Percentiles rank a stretch among this genome's conserved stretches.
Evolutionary conservation across 2,329 filamentous ascomycete genomes (phyloP).

Genomic region (Fusarium tanahbumbuense): DNA sequence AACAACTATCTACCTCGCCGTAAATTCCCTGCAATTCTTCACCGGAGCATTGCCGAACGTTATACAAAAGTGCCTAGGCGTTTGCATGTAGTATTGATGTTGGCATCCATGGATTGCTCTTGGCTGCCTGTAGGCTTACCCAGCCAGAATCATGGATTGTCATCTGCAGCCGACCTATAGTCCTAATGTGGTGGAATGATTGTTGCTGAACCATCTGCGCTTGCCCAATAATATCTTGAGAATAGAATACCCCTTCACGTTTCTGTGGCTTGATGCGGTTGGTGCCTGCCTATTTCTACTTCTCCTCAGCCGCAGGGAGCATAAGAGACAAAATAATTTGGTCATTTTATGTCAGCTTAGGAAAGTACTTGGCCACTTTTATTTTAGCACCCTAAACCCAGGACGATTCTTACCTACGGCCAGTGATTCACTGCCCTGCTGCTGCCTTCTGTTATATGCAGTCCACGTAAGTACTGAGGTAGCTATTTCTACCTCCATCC

Average conservation of each 20-base stretch:
- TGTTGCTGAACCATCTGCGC: not conserved
- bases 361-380: not conserved
- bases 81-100: not conserved
- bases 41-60: not conserved
- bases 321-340: not conserved
- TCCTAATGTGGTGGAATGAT: slow-evolving; percentile 21
- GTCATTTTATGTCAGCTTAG: not conserved
- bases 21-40: not conserved
- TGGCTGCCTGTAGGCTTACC: slow-evolving; percentile 11
- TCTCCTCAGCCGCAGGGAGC: not conserved
- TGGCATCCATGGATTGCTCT: not conserved
- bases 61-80: not conserved
- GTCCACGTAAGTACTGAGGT: not conserved
- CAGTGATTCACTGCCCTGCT: slow-evolving; percentile 9
- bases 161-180: slow-evolving; percentile 10
- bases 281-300: slow-evolving; percentile 16
- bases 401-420: not conserved
- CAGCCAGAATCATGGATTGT: not conserved
- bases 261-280: slow-evolving; percentile 16
- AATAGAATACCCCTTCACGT: not conserved
- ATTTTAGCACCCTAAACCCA: not conserved
- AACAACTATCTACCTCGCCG: not conserved
- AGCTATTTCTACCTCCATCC: not conserved
- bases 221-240: slow-evolving; percentile 7
- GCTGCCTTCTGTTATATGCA: not conserved